phyloP scores from a whole-genome alignment of 2,329 filamentous ascomycete species.

The Zopfia rhizophila region DNA sequence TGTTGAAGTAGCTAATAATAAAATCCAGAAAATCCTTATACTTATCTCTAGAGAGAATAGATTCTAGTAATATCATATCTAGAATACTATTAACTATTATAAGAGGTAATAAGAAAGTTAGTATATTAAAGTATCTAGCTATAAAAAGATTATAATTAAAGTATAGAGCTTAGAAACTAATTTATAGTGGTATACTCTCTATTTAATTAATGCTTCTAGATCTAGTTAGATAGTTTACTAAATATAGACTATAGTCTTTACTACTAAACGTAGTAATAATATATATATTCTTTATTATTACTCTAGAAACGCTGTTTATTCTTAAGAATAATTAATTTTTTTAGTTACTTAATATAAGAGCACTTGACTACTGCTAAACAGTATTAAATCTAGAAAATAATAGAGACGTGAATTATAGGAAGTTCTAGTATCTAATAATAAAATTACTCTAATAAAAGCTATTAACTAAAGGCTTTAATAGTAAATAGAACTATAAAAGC shows the following conservation, averaged over 20 bases:
- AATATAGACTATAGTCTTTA: slow-evolving; percentile 85
- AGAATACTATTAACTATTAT: slow-evolving; percentile 91
- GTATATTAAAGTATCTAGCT: slow-evolving; percentile 58
- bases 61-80: slow-evolving; percentile 81
- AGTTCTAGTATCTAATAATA: slow-evolving; percentile 65
- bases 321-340: slow-evolving; percentile 49
- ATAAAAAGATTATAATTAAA: slow-evolving; percentile 62
- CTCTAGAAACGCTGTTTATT: too few relatives aligned
- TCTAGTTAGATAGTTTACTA: slow-evolving; percentile 55
- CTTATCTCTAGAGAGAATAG: slow-evolving; percentile 86
- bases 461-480: slow-evolving; percentile 58
- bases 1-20: slow-evolving; percentile 83
- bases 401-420: slow-evolving; percentile 68
- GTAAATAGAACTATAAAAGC: slow-evolving; percentile 60
- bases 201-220: slow-evolving; percentile 45
- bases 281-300: slow-evolving; percentile 55
- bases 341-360: slow-evolving; percentile 49
- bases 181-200: slow-evolving; percentile 52
- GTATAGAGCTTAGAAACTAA: slow-evolving; percentile 61
- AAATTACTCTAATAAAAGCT: slow-evolving; percentile 46
- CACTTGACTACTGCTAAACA: slow-evolving; percentile 41
- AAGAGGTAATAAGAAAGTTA: slow-evolving; percentile 73
- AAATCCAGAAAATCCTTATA: slow-evolving; percentile 84
- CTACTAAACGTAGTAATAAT: slow-evolving; percentile 88
- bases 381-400: slow-evolving; percentile 67